Evolutionary conservation across 164 flowering plant genomes (phyloP).

Genomic region (Sedum album): DNA sequence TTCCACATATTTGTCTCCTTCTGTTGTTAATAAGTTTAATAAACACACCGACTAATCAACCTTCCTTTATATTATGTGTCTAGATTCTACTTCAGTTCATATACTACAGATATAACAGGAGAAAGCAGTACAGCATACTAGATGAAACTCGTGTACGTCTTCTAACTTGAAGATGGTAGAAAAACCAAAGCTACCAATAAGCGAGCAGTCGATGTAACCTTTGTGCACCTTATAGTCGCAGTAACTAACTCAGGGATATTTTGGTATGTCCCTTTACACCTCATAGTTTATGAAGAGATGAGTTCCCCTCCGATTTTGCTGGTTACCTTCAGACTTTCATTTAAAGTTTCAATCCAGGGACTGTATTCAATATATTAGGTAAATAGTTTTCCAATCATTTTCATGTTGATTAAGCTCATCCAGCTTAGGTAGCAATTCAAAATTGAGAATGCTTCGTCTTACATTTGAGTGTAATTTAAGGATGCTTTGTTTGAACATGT

Average conservation of each 20-base stretch:
- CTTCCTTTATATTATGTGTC: neutral
- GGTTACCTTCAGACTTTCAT: no score
- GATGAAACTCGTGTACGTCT: neutral
- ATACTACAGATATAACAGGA: neutral
- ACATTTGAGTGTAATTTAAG: neutral
- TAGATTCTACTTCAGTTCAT: neutral
- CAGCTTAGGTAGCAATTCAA: neutral
- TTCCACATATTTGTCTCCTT: no score
- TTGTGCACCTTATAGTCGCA: neutral
- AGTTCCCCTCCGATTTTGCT: no score
- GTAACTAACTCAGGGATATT: neutral
- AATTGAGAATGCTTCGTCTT: neutral
- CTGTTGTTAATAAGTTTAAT: neutral
- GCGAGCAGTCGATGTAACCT: neutral
- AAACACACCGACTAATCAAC: neutral
- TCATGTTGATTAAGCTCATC: neutral
- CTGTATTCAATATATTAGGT: no score
- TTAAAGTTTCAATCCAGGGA: no score
- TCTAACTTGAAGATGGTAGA: no score
- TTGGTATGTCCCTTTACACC: neutral
- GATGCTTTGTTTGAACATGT: neutral
- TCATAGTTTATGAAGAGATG: no score
- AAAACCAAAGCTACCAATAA: neutral
- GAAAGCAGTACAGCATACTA: neutral
- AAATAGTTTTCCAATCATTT: neutral